Conservation (phyloP, 371 early-diverging fungal species). For the Mortierella sp. region DNA sequence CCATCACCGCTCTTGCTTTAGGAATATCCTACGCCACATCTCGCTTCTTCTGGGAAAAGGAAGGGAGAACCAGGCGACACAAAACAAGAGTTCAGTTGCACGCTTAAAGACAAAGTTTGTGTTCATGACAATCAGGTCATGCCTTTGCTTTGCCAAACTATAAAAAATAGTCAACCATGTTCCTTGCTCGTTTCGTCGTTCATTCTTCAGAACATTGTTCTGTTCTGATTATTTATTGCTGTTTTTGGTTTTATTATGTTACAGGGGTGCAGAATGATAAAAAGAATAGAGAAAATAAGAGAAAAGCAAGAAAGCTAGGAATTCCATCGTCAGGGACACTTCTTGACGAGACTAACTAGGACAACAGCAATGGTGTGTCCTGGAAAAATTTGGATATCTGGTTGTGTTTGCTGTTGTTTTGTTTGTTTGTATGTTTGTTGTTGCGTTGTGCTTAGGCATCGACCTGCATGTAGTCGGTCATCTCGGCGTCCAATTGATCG, state of each 20-base stretch:
- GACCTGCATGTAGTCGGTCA: conserved; percentile 79
- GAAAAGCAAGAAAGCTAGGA: conserved; percentile 4
- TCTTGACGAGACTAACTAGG: conserved; percentile 1
- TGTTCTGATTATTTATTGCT: background rate
- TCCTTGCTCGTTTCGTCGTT: background rate
- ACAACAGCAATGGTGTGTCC: background rate
- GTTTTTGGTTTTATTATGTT: conserved; percentile 7
- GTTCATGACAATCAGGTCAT: background rate
- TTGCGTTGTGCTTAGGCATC: conserved; percentile 39
- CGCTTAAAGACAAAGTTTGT: background rate
- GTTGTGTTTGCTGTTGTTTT: background rate
- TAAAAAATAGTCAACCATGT: too few species aligned
- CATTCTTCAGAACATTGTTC: background rate
- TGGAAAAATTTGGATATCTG: background rate
- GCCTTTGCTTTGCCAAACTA: too few species aligned
- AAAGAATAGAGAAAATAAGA: background rate
- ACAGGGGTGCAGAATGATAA: background rate
- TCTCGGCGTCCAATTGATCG: conserved; percentile 80
- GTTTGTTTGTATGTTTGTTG: background rate
- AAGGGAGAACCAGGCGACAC: background rate
- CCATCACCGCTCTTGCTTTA: too few species aligned
- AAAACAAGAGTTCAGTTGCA: background rate
- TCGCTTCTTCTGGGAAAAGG: too few species aligned
- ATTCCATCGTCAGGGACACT: conserved; percentile 1
- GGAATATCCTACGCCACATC: too few species aligned